Evolutionary conservation across 768 basidiomycete genomes (phyloP).

Genomic region (Neoboletus brunneissimus): DNA sequence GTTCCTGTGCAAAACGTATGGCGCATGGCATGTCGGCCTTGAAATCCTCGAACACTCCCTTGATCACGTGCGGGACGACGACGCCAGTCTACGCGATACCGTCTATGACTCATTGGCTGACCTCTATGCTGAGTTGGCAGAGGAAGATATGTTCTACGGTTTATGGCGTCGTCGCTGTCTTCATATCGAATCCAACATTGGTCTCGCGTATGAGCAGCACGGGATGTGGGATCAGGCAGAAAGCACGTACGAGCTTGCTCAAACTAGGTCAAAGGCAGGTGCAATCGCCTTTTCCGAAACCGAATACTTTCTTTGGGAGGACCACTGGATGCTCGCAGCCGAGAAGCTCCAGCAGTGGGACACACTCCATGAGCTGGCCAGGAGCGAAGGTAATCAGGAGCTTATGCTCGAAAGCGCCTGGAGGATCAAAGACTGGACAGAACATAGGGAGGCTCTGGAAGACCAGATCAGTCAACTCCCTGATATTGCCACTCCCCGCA

Average conservation of each 20-base stretch:
- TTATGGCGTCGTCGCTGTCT: conserved; percentile 88
- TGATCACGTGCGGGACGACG: conserved; percentile 77
- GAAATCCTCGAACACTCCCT: conserved; percentile 84
- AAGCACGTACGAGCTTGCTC: conserved; percentile 84
- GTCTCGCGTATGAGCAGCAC: conserved; percentile 88
- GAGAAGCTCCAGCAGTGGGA: conserved; percentile 99
- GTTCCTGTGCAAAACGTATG: conserved; percentile 93
- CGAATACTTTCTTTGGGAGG: conserved; percentile 98
- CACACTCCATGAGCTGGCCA: conserved; percentile 84
- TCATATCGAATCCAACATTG: conserved; percentile 87
- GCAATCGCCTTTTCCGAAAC: conserved; percentile 87
- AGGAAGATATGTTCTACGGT: conserved; percentile 97
- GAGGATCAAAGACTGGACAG: conserved; percentile 91
- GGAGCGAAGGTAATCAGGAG: conserved; percentile 86
- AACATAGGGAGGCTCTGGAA: conserved; percentile 73
- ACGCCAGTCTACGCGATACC: conserved; percentile 73
- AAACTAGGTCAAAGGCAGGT: conserved; percentile 78
- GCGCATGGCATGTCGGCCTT: conserved; percentile 90
- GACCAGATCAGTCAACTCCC: conserved; percentile 76
- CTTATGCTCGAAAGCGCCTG: conserved; percentile 93
- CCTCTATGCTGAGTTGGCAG: conserved; percentile 90
- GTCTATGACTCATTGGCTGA: conserved; percentile 91
- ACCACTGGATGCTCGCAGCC: conserved; percentile 95
- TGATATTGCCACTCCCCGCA: conserved; percentile 90
- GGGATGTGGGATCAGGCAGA: conserved; percentile 97